These are phyloP conservation scores for Sphagnum magellanicum DNA, from an alignment of 228 moss, liverwort and hornwort genomes.

Conservation along the genomic window DNA sequence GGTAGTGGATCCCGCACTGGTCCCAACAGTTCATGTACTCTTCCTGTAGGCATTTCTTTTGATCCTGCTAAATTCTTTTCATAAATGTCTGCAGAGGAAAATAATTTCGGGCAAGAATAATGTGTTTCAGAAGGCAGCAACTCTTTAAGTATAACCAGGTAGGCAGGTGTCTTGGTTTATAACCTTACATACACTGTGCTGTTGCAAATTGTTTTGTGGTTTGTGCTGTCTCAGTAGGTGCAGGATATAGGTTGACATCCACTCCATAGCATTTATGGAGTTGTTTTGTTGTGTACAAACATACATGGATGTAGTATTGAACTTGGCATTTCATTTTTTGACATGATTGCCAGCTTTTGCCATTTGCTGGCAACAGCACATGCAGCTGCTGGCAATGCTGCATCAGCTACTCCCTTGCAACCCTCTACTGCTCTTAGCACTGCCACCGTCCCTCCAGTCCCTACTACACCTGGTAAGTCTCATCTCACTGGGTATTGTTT, in stretches of 20 bases:
- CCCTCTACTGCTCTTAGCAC: slow-evolving; percentile 33
- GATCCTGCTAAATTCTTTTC: too few relatives aligned
- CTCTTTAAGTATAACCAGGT: too few relatives aligned
- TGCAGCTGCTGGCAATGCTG: slow-evolving; percentile 58
- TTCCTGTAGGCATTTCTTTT: neutral
- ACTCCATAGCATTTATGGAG: too few relatives aligned
- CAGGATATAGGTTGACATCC: too few relatives aligned
- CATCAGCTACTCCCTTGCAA: slow-evolving; percentile 48
- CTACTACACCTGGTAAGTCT: slow-evolving; percentile 53
- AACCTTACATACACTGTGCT: too few relatives aligned
- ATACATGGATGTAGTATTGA: slow-evolving; percentile 82
- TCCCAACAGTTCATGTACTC: slow-evolving; percentile 73
- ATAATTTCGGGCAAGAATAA: too few relatives aligned
- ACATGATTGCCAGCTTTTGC: slow-evolving; percentile 93
- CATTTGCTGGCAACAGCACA: slow-evolving; percentile 75
- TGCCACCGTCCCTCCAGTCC: slow-evolving; percentile 36
- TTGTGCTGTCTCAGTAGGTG: too few relatives aligned
- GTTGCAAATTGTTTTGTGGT: too few relatives aligned
- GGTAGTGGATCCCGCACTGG: slow-evolving; percentile 78
- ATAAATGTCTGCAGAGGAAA: too few relatives aligned
- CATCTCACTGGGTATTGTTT: slow-evolving; percentile 7
- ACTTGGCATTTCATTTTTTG: slow-evolving; percentile 96
- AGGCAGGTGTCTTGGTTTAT: too few relatives aligned
- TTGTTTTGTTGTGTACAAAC: slow-evolving; percentile 25
- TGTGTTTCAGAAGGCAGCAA: too few relatives aligned